Conservation (phyloP, 768 basidiomycete species). For the Amanita subjunquillea region DNA sequence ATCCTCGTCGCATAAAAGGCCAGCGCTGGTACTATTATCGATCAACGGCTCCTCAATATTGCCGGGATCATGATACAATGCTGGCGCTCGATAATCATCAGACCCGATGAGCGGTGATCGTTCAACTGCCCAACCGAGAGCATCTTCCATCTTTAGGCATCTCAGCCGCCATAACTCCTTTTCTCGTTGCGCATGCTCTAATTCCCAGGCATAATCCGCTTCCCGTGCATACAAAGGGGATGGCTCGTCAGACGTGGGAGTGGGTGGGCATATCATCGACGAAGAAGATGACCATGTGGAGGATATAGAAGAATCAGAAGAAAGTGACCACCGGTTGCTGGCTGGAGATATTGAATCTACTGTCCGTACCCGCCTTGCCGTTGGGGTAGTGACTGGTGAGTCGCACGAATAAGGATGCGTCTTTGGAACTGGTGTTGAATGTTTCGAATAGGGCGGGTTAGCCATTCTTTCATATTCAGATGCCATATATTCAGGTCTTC, state of each 20-base stretch:
- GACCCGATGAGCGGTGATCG: neutral
- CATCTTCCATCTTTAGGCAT: neutral
- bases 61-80: neutral
- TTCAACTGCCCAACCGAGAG: neutral
- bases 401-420: neutral
- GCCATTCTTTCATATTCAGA: neutral
- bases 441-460: neutral
- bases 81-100: neutral
- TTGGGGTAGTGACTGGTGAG: neutral
- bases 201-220: neutral
- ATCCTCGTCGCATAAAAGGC: neutral
- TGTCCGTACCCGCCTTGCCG: neutral
- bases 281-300: slow-evolving; percentile 2
- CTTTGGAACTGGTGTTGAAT: neutral
- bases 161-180: neutral
- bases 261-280: neutral
- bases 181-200: neutral
- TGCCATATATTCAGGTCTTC: neutral
- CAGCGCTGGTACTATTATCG: neutral
- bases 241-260: neutral
- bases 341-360: neutral
- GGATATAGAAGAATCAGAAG: slow-evolving; percentile 1
- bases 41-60: neutral
- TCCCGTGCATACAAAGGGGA: neutral
- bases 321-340: neutral